phyloP scores from a whole-genome alignment of 306 rosid species.

The Rosa rugosa region DNA sequence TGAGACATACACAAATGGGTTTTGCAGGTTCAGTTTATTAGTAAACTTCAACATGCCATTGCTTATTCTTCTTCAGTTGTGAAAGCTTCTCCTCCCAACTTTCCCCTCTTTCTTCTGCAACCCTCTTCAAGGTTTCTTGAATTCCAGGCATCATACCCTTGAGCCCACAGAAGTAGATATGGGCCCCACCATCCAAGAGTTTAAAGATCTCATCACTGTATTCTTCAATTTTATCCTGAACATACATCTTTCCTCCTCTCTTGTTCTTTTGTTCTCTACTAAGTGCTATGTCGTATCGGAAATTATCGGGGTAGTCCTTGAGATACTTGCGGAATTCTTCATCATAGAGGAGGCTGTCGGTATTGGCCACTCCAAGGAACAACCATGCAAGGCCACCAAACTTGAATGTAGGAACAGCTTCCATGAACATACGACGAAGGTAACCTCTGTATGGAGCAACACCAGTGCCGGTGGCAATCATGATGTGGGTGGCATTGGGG shows the following conservation, averaged over 20 bases:
- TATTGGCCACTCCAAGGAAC: conserved; percentile 92
- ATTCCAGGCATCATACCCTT: conserved; percentile 99
- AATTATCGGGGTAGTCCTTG: conserved; percentile 72
- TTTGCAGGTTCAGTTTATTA: conserved; percentile 34
- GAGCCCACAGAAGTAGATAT: conserved; percentile 95
- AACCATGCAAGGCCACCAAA: conserved; percentile 96
- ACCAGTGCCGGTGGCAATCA: conserved; percentile 97
- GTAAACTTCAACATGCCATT: conserved; percentile 98
- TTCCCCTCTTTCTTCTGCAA: conserved; percentile 86
- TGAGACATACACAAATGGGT: conserved; percentile 5
- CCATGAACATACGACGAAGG: conserved; percentile 99
- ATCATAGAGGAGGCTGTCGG: conserved; percentile 80
- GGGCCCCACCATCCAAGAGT: conserved; percentile 85
- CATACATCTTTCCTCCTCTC: conserved; percentile 95
- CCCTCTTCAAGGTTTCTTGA: conserved; percentile 88
- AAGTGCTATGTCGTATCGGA: conserved; percentile 74
- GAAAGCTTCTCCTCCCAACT: conserved; percentile 92
- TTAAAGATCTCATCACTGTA: conserved; percentile 83
- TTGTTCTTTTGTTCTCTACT: conserved; percentile 89
- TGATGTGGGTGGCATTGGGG: conserved; percentile 94
- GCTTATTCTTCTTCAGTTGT: conserved; percentile 90
- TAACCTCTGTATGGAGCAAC: conserved; percentile 95
- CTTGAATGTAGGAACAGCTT: conserved; percentile 68
- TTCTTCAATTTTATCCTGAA: conserved; percentile 97
- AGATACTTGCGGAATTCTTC: conserved; percentile 89